These are phyloP conservation scores for Spergularia azorica DNA, from an alignment of 179 eudicot species.

Conservation along the genomic window DNA sequence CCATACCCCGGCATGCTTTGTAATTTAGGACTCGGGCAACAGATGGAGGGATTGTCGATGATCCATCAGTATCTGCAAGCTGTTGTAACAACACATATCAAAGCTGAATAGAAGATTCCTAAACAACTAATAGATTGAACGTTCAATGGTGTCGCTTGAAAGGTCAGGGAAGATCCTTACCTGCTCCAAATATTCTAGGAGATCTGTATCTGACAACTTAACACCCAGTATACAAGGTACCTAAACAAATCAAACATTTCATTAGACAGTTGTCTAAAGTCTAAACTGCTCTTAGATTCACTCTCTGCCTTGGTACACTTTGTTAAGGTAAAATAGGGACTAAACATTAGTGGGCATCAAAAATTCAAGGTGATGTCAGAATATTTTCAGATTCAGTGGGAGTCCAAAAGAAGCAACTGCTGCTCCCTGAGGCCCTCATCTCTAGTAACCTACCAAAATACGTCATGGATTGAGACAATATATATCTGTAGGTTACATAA, in stretches of 20 bases:
- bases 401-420: too few relatives aligned
- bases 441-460: too few relatives aligned
- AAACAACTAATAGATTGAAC: background rate
- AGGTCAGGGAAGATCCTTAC: constrained; percentile 33
- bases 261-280: constrained; percentile 9
- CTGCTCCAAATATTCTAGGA: constrained; percentile 89
- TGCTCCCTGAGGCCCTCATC: too few relatives aligned
- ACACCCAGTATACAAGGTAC: constrained; percentile 97
- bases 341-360: too few relatives aligned
- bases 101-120: background rate
- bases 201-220: constrained; percentile 72
- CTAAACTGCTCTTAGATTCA: too few relatives aligned
- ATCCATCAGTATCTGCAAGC: constrained; percentile 98
- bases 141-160: background rate
- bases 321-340: too few relatives aligned
- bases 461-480: too few relatives aligned
- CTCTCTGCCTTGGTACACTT: too few relatives aligned
- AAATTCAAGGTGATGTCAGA: too few relatives aligned
- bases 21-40: constrained; percentile 74
- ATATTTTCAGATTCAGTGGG: too few relatives aligned
- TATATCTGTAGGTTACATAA: too few relatives aligned
- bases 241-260: constrained; percentile 38
- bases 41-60: constrained; percentile 87
- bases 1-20: constrained; percentile 90
- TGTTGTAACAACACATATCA: constrained; percentile 22